Evolutionary conservation across 2,329 filamentous ascomycete genomes (phyloP), one percentile per base, ranked within the genome.

Genomic region (Daldinia sp.): DNA sequence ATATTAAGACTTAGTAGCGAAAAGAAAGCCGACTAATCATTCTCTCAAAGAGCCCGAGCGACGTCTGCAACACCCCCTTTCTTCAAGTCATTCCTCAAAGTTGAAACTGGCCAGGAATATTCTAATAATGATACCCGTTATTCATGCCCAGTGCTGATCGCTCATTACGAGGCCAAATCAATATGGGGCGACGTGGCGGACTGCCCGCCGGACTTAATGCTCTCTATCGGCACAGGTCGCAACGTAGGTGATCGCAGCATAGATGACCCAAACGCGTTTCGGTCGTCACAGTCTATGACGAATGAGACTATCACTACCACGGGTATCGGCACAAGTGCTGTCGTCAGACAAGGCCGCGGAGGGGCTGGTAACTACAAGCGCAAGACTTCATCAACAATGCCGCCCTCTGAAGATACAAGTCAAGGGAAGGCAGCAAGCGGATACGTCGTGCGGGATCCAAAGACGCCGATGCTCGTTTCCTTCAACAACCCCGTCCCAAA

Each of bases 341-440:
- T 75, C 4, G 57, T 74, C 21, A 67, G 70, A 21, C 72, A 74
- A 51, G 73, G 72, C 7, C 69, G 73, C 1, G 72, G 73, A 35
- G 72, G 72, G 1, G 66, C 69, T 10, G 72, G 73, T 2, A 74
- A 74, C 45, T 74, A 74, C 53, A 73, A 73, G 59, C 70, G 70
- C 9, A 66, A 71, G 27, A 60, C 53, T n/a, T 62, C 63, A 2
- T 29, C 55, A 1, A 39, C 53, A 3, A 25, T 61, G 6, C 2
- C 41, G 2, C 7, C 58, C 7, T 21, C 49, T 23, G 66, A 66
- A 2, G 45, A 27, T 4, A 11, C 37, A 23, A 23, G 3, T 9
- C 50, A 61, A 11, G 64, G 57, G 30, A 68, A 50, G 19, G 39
- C 69, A 9, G n/a, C 54, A 10, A 68, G 68, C 19, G 72, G 71